These are phyloP conservation scores for Anthracocystis panici-leucophaei DNA, from an alignment of 1,284 basidiomycete species.

Conservation along the genomic window DNA sequence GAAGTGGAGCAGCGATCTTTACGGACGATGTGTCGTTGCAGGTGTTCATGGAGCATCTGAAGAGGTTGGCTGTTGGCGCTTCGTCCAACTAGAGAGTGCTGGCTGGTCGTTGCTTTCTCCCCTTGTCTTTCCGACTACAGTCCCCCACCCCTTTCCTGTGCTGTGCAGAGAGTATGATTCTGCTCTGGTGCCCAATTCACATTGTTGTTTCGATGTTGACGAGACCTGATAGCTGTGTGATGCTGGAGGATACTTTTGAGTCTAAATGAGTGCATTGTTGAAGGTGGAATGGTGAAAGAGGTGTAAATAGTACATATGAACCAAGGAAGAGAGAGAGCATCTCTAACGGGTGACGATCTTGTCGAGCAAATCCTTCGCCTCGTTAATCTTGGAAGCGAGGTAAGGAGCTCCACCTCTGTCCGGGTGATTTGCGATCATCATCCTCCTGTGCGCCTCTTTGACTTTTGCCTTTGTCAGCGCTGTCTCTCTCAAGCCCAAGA, in stretches of 20 bases:
- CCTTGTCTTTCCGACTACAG: neutral
- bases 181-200: too few relatives aligned
- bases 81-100: slow-evolving; percentile 51
- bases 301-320: slow-evolving; percentile 4
- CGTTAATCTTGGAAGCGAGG: slow-evolving; percentile 81
- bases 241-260: too few relatives aligned
- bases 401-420: slow-evolving; percentile 96
- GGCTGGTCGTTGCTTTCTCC: neutral
- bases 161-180: too few relatives aligned
- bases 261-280: too few relatives aligned
- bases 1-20: slow-evolving; percentile 88
- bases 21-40: slow-evolving; percentile 87
- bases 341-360: slow-evolving; percentile 59
- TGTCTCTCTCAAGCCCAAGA: slow-evolving; percentile 79
- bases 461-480: slow-evolving; percentile 65
- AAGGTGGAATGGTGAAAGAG: slow-evolving; percentile 4
- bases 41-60: slow-evolving; percentile 71
- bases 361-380: slow-evolving; percentile 68
- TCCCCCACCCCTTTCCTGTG: neutral
- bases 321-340: neutral
- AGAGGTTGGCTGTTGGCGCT: slow-evolving; percentile 68
- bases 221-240: too few relatives aligned
- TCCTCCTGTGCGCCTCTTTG: slow-evolving; percentile 69
- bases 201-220: too few relatives aligned
- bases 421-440: slow-evolving; percentile 81